Evolutionary conservation across 129 eudicot genomes (phyloP).

Genomic region (Smallanthus sonchifolius): DNA sequence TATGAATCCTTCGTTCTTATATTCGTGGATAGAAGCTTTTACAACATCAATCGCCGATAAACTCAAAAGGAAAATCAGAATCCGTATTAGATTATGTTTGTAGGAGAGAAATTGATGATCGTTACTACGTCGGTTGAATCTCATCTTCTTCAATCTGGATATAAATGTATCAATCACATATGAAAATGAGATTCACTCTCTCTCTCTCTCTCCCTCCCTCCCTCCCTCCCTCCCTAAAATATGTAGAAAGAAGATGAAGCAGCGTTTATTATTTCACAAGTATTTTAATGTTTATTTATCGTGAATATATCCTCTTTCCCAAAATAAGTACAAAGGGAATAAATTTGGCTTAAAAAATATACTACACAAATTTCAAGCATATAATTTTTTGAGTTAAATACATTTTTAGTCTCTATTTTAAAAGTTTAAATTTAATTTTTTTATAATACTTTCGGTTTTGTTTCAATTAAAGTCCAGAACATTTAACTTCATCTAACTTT

Average conservation of each 20-base stretch:
- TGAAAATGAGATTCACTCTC: conserved; percentile 8
- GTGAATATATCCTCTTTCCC: no score
- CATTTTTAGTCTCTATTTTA: no score
- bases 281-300: no score
- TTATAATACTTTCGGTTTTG: no score
- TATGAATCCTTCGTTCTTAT: conserved; percentile 61
- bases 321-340: no score
- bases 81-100: background rate
- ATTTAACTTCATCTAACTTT: no score
- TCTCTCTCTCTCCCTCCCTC: background rate
- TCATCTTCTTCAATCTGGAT: conserved; percentile 15
- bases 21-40: conserved; percentile 71
- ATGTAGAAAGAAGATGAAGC: conserved; percentile 21
- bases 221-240: background rate
- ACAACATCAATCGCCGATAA: conserved; percentile 27
- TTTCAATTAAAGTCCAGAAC: no score
- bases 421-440: no score
- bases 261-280: no score
- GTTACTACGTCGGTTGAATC: conserved; percentile 10
- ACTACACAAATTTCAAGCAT: no score
- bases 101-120: background rate
- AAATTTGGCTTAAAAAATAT: no score
- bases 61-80: conserved; percentile 16
- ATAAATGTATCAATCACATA: background rate
- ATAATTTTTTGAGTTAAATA: no score